These are phyloP conservation scores for Solanum megistacrolobum DNA, from an alignment of 257 asterid species.

Conservation along the genomic window DNA sequence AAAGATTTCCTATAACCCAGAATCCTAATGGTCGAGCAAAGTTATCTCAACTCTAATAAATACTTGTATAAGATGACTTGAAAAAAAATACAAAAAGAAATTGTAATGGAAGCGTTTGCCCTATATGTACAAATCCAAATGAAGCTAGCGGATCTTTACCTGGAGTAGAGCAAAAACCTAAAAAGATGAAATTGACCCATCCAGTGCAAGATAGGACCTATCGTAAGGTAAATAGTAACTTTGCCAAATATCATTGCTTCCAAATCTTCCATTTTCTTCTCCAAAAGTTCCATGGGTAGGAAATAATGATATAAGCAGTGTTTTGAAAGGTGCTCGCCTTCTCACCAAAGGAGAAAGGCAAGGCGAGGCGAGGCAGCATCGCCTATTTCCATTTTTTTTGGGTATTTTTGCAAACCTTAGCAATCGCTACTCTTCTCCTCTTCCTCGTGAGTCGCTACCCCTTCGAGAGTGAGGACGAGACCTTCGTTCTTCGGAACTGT, in stretches of 20 bases:
- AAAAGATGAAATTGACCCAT: background rate
- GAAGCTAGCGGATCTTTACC: background rate
- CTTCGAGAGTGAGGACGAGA: background rate
- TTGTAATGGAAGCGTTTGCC: background rate
- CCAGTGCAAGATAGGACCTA: background rate
- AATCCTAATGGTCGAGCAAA: background rate
- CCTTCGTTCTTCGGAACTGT: background rate
- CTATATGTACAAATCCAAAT: background rate
- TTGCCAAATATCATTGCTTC: background rate
- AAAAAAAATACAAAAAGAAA: background rate
- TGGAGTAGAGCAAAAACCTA: background rate
- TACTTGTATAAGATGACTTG: background rate
- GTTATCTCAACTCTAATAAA: background rate
- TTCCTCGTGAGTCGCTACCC: background rate
- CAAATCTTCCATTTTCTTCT: background rate
- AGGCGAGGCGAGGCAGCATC: too few relatives aligned
- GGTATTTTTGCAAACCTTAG: background rate
- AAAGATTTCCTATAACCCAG: background rate
- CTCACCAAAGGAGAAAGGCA: too few relatives aligned
- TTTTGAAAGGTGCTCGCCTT: background rate
- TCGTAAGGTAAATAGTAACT: background rate
- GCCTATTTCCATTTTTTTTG: background rate
- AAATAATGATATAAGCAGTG: background rate
- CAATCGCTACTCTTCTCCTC: background rate
- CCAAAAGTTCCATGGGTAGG: background rate